Evolutionary conservation across 2,329 filamentous ascomycete genomes (phyloP).

Genomic region (Venturia nashicola): DNA sequence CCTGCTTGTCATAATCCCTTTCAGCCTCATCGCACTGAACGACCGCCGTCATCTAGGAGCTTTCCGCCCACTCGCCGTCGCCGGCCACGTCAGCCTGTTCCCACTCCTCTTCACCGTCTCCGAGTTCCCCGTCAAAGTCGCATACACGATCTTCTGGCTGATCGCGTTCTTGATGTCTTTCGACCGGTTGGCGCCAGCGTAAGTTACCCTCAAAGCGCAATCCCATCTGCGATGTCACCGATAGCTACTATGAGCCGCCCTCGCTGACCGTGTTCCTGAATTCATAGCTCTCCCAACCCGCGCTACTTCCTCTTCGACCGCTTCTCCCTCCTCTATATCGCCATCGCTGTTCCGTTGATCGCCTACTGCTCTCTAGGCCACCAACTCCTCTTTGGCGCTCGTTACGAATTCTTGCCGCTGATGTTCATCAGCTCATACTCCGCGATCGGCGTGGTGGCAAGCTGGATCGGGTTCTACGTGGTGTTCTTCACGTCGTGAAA

Average conservation of each 20-base stretch:
- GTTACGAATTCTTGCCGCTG: conserved; percentile 79
- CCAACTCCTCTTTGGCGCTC: conserved; percentile 66
- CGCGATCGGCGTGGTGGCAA: conserved; percentile 82
- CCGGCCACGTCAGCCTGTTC: conserved; percentile 93
- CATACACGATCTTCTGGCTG: conserved; percentile 89
- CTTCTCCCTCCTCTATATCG: conserved; percentile 80
- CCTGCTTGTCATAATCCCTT: conserved; percentile 85
- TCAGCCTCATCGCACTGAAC: conserved; percentile 80
- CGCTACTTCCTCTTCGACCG: conserved; percentile 84
- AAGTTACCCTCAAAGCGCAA: conserved; percentile 18
- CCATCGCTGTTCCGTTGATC: conserved; percentile 78
- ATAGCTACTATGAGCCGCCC: too few species aligned
- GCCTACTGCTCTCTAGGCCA: conserved; percentile 80
- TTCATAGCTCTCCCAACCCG: conserved; percentile 53
- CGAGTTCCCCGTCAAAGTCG: conserved; percentile 87
- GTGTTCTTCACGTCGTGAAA: too few species aligned
- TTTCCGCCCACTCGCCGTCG: conserved; percentile 82
- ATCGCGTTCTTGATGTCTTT: conserved; percentile 76
- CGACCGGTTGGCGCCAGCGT: conserved; percentile 73
- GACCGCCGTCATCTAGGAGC: conserved; percentile 84
- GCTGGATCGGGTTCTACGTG: conserved; percentile 88
- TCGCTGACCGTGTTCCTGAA: too few species aligned
- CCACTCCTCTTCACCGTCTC: conserved; percentile 82
- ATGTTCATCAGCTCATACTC: conserved; percentile 97
- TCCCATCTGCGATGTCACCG: conserved; percentile 7